phyloP scores from a whole-genome alignment of 208 protist species.

The Leishmania aethiopica region DNA sequence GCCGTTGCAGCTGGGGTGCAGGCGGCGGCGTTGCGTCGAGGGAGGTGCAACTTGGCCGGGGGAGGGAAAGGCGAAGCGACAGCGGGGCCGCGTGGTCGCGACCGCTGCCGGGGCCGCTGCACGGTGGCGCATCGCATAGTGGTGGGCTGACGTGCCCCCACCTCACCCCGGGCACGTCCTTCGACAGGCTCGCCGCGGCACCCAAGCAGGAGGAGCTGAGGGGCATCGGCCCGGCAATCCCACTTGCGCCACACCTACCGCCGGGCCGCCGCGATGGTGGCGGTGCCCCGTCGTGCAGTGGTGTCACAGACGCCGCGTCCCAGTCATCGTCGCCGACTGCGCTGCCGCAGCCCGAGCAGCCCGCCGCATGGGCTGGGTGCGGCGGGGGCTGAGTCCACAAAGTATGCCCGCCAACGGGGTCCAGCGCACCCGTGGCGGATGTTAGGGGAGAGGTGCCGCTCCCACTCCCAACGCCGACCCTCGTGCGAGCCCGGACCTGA shows the following conservation, averaged over 20 bases:
- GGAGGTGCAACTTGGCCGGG: neutral
- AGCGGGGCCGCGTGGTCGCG: neutral
- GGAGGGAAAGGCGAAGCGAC: conserved; percentile 2
- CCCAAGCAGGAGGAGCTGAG: neutral
- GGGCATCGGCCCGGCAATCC: neutral
- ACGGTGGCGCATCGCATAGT: neutral
- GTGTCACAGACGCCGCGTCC: neutral
- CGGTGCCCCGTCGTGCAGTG: neutral
- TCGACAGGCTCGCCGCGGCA: neutral
- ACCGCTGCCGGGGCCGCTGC: neutral
- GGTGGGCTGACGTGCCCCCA: neutral
- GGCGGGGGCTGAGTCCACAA: neutral
- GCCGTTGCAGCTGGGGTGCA: neutral
- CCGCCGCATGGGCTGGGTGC: neutral
- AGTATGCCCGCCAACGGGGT: neutral
- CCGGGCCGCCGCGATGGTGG: neutral
- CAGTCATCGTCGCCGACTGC: neutral
- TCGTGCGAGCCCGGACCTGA: conserved; percentile 3
- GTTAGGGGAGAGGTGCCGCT: neutral
- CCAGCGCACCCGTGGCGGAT: neutral
- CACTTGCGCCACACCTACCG: neutral
- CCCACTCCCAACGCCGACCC: neutral
- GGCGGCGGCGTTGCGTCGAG: neutral
- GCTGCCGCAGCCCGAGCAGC: neutral
- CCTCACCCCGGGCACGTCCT: neutral